Base-by-base conservation (phyloP, 305 asterid genomes). In the Solanum hybrid region DNA sequence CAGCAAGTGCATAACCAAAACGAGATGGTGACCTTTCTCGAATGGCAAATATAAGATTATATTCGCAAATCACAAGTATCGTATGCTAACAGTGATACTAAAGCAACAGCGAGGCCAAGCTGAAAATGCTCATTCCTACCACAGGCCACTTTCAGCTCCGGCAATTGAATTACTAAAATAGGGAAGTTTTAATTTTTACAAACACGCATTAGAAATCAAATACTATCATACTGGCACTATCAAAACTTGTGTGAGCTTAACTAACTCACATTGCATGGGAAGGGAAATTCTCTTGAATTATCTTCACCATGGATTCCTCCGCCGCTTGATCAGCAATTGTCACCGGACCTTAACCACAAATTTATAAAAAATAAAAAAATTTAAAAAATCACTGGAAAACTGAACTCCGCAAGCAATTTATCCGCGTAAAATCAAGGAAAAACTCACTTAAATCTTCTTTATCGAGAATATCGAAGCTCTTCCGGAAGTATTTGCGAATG, bases 291-390 rank as follows among this genome's bases (percentile, higher is more conserved):
- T 92, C 94, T 88, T 95, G 95, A 86, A 97, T 93, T 79, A 97
- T 95, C 71, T 92, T 92, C 77, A 94, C 95, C 99, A 96, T 97
- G 2, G 98, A 89, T 92, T 96, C 99, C 93, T 97, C 99, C 26
- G 99, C 99, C n/a, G 94, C 96, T 90, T 89, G 96, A 93, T 97
- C 99, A 91, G 98, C 99, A 89, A 97, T 94, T 69, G 99, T 96
- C 86, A 97, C 99, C 15, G 99, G 98, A 93, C 99, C 99, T 97
- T 89, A 88, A 89, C 88, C 79, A 79, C 6, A 76, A 51, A 40
- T 36, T 86, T 29, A 31, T 11, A 77, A 0, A 7, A 11, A 10
- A 24, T 11, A 32, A 32, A 32, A 32, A 32, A 32, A 32, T 32
- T 32, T 4, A n/a, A 12, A 36, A 78, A 78, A 6, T 38, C 24